phyloP scores from a whole-genome alignment of 768 basidiomycete species.

The Naematelia encephala region DNA sequence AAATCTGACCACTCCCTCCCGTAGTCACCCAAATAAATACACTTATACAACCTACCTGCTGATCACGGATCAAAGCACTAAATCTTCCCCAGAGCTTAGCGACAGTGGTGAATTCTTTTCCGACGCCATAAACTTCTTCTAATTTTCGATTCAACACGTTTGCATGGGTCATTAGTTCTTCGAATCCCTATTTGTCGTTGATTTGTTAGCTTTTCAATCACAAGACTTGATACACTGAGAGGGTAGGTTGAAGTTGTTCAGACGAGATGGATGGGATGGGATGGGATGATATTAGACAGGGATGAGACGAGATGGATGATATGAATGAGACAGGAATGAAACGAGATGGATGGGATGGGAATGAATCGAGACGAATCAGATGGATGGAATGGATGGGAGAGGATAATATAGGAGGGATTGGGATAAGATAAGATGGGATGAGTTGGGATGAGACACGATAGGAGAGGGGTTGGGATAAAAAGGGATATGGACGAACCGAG shows the following conservation, averaged over 20 bases:
- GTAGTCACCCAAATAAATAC: too few relatives aligned
- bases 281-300: too few relatives aligned
- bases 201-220: not conserved
- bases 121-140: conserved; percentile 89
- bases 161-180: conserved; percentile 76
- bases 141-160: conserved; percentile 85
- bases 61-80: conserved; percentile 44
- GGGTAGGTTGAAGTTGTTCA: too few relatives aligned
- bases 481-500: conserved; percentile 21
- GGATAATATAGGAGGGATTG: not conserved
- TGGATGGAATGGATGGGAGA: too few relatives aligned
- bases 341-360: conserved; percentile 1
- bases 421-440: not conserved
- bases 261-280: too few relatives aligned
- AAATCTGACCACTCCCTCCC: conserved; percentile 3
- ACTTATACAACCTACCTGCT: too few relatives aligned
- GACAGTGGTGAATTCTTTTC: conserved; percentile 84
- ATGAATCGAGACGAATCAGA: too few relatives aligned
- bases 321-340: not conserved
- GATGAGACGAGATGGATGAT: too few relatives aligned
- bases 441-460: not conserved
- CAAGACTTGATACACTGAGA: not conserved
- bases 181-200: conserved; percentile 68
- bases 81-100: conserved; percentile 70
- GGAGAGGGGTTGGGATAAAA: not conserved